These are phyloP conservation scores for Trichosporon sp. DNA, from an alignment of 1,284 basidiomycete genomes.

Conservation along the genomic window DNA sequence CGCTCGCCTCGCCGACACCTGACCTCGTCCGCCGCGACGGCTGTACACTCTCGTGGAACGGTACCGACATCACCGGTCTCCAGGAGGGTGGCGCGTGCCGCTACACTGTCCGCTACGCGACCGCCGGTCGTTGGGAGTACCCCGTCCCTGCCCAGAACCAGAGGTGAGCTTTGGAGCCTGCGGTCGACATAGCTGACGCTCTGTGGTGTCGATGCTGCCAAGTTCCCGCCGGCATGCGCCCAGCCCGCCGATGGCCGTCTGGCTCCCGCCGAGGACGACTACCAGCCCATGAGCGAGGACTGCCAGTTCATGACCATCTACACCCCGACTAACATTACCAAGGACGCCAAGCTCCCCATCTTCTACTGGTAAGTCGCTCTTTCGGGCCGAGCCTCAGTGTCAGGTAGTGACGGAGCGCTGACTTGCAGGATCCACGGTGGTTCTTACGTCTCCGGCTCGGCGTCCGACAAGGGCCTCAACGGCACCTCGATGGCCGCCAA, in stretches of 20 bases:
- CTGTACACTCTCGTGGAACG: slow-evolving; percentile 11
- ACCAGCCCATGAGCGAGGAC: slow-evolving; percentile 54
- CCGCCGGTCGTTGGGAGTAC: slow-evolving; percentile 31
- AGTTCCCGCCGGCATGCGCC: slow-evolving; percentile 64
- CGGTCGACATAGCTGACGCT: neutral
- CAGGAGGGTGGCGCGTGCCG: slow-evolving; percentile 23
- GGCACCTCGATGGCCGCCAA: slow-evolving; percentile 66
- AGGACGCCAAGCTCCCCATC: slow-evolving; percentile 49
- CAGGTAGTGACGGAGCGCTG: neutral
- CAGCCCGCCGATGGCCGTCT: slow-evolving; percentile 46
- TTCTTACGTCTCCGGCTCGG: slow-evolving; percentile 66
- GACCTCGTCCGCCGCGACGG: slow-evolving; percentile 3
- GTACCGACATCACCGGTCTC: slow-evolving; percentile 9
- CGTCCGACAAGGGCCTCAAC: slow-evolving; percentile 67
- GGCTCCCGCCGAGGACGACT: neutral
- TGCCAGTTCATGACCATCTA: slow-evolving; percentile 71
- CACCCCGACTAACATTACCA: slow-evolving; percentile 53
- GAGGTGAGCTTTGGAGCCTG: slow-evolving; percentile 20
- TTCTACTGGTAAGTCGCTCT: slow-evolving; percentile 61
- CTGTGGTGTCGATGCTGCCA: slow-evolving; percentile 50
- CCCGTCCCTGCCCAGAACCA: slow-evolving; percentile 8
- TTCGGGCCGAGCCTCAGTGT: neutral
- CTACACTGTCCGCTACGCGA: slow-evolving; percentile 36
- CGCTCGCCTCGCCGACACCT: neutral
- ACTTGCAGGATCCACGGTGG: slow-evolving; percentile 76